Evolutionary conservation across 106 monocot species (phyloP).

Genomic region (Dendrobium nobile): DNA sequence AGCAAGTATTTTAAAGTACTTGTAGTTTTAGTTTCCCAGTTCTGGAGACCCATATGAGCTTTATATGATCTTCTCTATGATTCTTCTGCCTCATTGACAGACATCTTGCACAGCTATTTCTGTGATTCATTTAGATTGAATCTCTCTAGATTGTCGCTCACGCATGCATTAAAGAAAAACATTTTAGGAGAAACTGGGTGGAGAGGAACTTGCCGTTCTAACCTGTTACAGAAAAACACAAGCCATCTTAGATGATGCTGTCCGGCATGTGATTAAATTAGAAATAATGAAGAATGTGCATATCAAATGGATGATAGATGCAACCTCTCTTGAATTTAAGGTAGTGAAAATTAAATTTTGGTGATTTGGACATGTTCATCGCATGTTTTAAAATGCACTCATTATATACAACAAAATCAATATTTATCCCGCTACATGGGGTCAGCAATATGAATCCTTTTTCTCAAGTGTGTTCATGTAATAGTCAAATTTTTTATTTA

Average conservation of each 20-base stretch:
- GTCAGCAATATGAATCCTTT: no score
- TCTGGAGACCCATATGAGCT: slow-evolving; percentile 79
- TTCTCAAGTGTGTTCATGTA: no score
- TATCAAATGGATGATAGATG: no score
- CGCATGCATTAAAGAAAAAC: not conserved
- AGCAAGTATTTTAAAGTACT: slow-evolving; percentile 21
- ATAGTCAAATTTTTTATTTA: no score
- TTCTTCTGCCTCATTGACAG: not conserved
- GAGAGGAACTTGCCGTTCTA: not conserved
- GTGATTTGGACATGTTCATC: no score
- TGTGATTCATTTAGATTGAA: not conserved
- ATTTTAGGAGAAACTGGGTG: not conserved
- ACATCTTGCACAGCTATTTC: not conserved
- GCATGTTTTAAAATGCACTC: no score
- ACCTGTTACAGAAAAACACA: not conserved
- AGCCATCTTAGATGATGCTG: not conserved
- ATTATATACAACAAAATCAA: no score
- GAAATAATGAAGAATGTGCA: no score
- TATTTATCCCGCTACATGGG: no score
- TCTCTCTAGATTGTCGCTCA: not conserved
- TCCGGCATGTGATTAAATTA: no score
- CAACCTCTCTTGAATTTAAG: no score
- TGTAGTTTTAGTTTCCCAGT: slow-evolving; percentile 63
- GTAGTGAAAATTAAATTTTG: no score
- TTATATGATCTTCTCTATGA: slow-evolving; percentile 12